phyloP scores from a whole-genome alignment of 2,329 filamentous ascomycete genomes.

The Coleophoma cylindrospora region DNA sequence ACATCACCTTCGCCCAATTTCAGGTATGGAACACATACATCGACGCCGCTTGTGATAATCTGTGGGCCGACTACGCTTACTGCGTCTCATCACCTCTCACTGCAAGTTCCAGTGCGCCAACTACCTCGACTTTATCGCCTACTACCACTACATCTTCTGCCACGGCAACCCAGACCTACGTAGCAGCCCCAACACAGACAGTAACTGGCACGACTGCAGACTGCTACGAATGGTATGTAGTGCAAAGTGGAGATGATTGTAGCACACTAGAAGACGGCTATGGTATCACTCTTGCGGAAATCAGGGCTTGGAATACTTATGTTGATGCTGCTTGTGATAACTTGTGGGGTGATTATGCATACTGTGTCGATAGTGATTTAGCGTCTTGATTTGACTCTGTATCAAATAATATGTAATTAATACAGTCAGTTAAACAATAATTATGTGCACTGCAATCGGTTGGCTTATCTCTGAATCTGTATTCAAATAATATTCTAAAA shows the following conservation, averaged over 20 bases:
- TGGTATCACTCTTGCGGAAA: slow-evolving; percentile 21
- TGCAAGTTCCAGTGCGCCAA: too few species aligned
- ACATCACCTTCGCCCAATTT: slow-evolving; percentile 24
- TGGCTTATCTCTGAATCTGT: too few species aligned
- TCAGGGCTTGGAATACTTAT: slow-evolving; percentile 24
- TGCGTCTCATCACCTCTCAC: too few species aligned
- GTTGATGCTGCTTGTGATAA: slow-evolving; percentile 27
- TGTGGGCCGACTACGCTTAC: slow-evolving; percentile 29
- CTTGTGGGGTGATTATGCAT: slow-evolving; percentile 28
- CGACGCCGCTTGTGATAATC: slow-evolving; percentile 26
- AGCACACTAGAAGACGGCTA: slow-evolving; percentile 13
- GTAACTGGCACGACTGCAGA: neutral
- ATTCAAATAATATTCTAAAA: too few species aligned
- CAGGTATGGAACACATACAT: slow-evolving; percentile 24
- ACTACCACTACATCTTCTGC: neutral
- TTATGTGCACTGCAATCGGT: too few species aligned
- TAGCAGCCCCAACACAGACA: slow-evolving; percentile 7
- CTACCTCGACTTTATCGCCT: too few species aligned
- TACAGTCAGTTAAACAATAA: too few species aligned
- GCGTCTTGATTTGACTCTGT: too few species aligned
- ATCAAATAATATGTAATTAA: too few species aligned
- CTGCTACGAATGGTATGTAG: slow-evolving; percentile 1
- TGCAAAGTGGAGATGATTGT: slow-evolving; percentile 15
- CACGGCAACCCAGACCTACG: neutral
- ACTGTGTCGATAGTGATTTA: too few species aligned